Evolutionary conservation across 2,329 filamentous ascomycete genomes (phyloP).

Genomic region (Penicillium capsulatum): DNA sequence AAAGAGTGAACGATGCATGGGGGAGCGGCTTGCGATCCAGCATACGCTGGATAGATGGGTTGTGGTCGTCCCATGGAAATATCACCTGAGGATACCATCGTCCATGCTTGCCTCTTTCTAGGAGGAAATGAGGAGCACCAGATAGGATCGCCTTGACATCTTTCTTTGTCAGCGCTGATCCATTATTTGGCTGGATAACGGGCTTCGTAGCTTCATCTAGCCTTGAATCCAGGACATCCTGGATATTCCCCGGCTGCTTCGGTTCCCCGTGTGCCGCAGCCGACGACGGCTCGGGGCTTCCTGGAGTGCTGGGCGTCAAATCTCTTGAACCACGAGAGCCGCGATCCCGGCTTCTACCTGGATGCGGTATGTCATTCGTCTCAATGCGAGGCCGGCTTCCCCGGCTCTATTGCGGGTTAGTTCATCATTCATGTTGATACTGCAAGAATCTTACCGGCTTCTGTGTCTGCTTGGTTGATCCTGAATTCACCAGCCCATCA

Average conservation of each 20-base stretch:
- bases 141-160: slow-evolving; percentile 43
- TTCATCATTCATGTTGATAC: neutral
- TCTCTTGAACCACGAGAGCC: slow-evolving; percentile 2
- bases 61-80: slow-evolving; percentile 43
- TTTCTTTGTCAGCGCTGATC: slow-evolving; percentile 26
- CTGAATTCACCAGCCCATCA: neutral
- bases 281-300: slow-evolving; percentile 6
- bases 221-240: slow-evolving; percentile 24
- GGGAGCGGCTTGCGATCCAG: slow-evolving; percentile 39
- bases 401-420: neutral
- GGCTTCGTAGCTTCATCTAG: slow-evolving; percentile 10
- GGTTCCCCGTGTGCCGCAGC: slow-evolving; percentile 19
- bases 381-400: neutral
- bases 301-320: slow-evolving; percentile 3
- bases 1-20: slow-evolving; percentile 41
- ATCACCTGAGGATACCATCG: slow-evolving; percentile 43
- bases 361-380: neutral
- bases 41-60: slow-evolving; percentile 38
- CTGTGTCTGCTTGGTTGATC: slow-evolving; percentile 1
- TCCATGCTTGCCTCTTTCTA: slow-evolving; percentile 41
- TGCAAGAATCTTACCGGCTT: slow-evolving; percentile 4
- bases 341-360: slow-evolving; percentile 1
- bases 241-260: slow-evolving; percentile 27
- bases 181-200: neutral
- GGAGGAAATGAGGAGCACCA: slow-evolving; percentile 43